Base-by-base conservation (phyloP, 306 rosid species). In the Oemleria cerasiformis region DNA sequence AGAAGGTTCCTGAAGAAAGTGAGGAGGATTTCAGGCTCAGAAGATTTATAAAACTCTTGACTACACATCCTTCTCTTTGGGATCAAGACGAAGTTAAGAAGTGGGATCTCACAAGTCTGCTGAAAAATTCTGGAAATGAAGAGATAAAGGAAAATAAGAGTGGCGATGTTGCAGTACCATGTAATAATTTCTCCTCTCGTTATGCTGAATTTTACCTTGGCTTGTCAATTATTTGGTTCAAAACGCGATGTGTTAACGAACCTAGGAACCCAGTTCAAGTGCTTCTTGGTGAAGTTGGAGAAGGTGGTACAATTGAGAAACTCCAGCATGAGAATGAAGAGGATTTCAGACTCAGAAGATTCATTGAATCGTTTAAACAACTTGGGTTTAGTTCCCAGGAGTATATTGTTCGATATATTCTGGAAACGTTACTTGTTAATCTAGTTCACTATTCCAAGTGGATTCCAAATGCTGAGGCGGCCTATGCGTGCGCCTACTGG, bases 331-430 rank as follows among this genome's bases (percentile, higher is more conserved):
- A 65, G 51, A 45, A 8, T 65, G 56, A 43, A 55, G 55, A 45
- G 56, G 56, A 65, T 65, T 65, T 65, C 56, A 45, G 70, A 25
- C 23, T 65, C 38, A 9, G 42, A 25, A 65, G 70, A 14, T 65
- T 64, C n/a, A 20, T 3, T 0, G 2, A 43, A 39, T 21, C 55
- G 14, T 45, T 65, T 23, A 16, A 65, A 5, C 41, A 13, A 25
- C 70, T 65, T 45, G 4, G 23, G 4, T 1, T 43, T 3, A 9
- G 19, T 30, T 44, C 56, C n/a, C 50, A 25, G 16, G 56, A 65
- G 56, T 8, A 17, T 25, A 15, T 45, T 5, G 21, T 45, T 0
- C 0, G 13, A 8, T 16, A 8, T 17, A 65, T 65, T 13, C 25
- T 40, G 44, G 23, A 20, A 0, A 6, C 51, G 1, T 19, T 63